Evolutionary conservation across 2,329 filamentous ascomycete genomes (phyloP).

Genomic region (Neofusicoccum sp.): DNA sequence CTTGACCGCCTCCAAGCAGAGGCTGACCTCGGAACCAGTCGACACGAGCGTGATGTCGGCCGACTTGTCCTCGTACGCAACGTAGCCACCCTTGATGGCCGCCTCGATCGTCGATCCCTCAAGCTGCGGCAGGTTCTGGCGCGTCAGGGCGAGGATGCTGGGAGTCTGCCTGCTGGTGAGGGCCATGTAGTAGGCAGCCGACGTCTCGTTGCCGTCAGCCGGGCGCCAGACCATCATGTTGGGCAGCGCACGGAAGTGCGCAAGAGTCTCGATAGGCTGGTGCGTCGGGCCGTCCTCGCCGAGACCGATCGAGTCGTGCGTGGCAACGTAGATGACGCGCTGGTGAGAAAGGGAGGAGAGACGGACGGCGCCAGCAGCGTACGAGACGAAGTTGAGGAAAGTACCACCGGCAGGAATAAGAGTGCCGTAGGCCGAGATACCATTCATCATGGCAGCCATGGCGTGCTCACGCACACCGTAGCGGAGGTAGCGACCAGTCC

Average conservation of each 20-base stretch:
- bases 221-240: conserved; percentile 99
- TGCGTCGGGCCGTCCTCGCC: conserved; percentile 98
- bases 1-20: conserved; percentile 91
- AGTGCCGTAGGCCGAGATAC: conserved; percentile 69
- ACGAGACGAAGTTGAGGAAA: conserved; percentile 99
- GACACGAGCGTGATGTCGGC: conserved; percentile 88
- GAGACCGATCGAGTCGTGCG: conserved; percentile 98
- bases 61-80: conserved; percentile 77
- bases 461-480: conserved; percentile 51
- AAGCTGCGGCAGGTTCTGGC: conserved; percentile 97
- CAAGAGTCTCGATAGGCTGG: conserved; percentile 97
- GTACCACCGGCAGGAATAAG: conserved; percentile 92
- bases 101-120: conserved; percentile 89
- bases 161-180: conserved; percentile 87
- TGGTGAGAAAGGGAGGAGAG: conserved; percentile 88
- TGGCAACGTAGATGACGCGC: conserved; percentile 92
- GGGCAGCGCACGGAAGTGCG: conserved; percentile 96
- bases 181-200: conserved; percentile 94
- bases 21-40: conserved; percentile 92
- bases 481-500: conserved; percentile 85
- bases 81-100: conserved; percentile 93
- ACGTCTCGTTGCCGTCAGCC: conserved; percentile 97
- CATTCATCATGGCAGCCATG: conserved; percentile 46
- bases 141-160: conserved; percentile 88
- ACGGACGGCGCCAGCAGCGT: conserved; percentile 91